Evolutionary conservation across 2,329 filamentous ascomycete species (phyloP).

Genomic region (Trichocomaceae sp.): DNA sequence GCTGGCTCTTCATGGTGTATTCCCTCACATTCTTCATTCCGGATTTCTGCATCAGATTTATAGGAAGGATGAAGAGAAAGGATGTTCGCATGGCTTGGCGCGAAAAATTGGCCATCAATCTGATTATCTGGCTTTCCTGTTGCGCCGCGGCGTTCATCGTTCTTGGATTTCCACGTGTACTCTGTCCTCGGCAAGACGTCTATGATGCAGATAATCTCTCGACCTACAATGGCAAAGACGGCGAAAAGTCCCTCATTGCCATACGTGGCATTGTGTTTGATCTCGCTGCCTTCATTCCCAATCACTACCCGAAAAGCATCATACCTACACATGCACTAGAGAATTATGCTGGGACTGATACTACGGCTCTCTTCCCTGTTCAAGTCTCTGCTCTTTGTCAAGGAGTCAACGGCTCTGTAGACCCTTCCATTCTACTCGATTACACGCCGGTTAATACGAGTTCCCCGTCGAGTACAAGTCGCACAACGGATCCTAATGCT

Average conservation of each 20-base stretch:
- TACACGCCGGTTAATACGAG: conserved; percentile 72
- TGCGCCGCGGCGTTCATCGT: conserved; percentile 78
- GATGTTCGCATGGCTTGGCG: conserved; percentile 91
- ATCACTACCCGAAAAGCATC: conserved; percentile 67
- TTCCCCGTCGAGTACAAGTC: conserved; percentile 59
- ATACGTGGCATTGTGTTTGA: conserved; percentile 90
- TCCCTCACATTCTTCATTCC: conserved; percentile 80
- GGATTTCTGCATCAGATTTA: conserved; percentile 67
- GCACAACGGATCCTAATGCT: conserved; percentile 62
- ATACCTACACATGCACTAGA: conserved; percentile 57
- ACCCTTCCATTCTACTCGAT: conserved; percentile 72
- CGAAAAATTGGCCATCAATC: conserved; percentile 95
- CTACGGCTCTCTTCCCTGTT: conserved; percentile 83
- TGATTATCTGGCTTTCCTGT: conserved; percentile 91
- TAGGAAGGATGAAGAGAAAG: conserved; percentile 84
- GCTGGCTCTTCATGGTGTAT: conserved; percentile 83
- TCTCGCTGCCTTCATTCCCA: conserved; percentile 63
- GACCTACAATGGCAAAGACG: conserved; percentile 64
- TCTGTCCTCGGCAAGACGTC: conserved; percentile 88
- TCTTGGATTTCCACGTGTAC: conserved; percentile 73
- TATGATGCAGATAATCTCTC: conserved; percentile 73
- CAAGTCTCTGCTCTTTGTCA: conserved; percentile 90
- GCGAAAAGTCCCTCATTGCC: conserved; percentile 61
- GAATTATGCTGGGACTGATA: conserved; percentile 80
- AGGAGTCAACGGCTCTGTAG: conserved; percentile 60